Percentiles rank a stretch among this genome's conserved stretches.
Conservation (phyloP, 177 flowering plant genomes). For the Vitis hybrid region DNA sequence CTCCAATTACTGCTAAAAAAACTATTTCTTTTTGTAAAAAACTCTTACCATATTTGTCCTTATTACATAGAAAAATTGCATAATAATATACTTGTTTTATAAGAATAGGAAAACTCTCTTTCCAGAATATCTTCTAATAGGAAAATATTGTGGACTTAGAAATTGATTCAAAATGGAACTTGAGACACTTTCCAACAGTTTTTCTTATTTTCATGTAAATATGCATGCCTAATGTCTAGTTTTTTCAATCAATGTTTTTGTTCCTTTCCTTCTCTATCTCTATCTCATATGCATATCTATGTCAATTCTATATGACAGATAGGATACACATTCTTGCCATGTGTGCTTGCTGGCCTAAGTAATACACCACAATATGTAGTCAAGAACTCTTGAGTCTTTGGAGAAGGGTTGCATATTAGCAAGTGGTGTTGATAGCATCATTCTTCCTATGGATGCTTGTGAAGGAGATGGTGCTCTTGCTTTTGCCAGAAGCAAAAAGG, state of each 20-base stretch:
- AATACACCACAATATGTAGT: slow-evolving; percentile 74
- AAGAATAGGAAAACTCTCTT: too few relatives aligned
- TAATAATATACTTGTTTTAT: too few relatives aligned
- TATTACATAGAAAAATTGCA: too few relatives aligned
- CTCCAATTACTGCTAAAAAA: too few relatives aligned
- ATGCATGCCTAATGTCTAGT: not conserved
- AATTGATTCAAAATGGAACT: too few relatives aligned
- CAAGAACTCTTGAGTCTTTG: slow-evolving; percentile 23
- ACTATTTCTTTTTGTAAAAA: too few relatives aligned
- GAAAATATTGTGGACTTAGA: not conserved
- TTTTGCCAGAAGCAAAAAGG: slow-evolving; percentile 52
- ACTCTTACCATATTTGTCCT: too few relatives aligned
- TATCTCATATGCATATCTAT: not conserved
- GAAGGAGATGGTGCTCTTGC: slow-evolving; percentile 84
- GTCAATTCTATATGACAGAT: slow-evolving; percentile 39
- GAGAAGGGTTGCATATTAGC: slow-evolving; percentile 48
- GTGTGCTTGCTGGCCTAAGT: slow-evolving; percentile 88
- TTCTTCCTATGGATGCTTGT: slow-evolving; percentile 78
- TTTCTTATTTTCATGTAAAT: not conserved
- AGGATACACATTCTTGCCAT: slow-evolving; percentile 88
- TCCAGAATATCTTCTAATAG: too few relatives aligned
- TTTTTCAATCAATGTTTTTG: not conserved
- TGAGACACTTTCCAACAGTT: not conserved
- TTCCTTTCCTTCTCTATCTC: slow-evolving; percentile 1
- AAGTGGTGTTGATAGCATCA: slow-evolving; percentile 77